phyloP scores from a whole-genome alignment of 2,329 filamentous ascomycete genomes.

The Hypomyces perniciosus region DNA sequence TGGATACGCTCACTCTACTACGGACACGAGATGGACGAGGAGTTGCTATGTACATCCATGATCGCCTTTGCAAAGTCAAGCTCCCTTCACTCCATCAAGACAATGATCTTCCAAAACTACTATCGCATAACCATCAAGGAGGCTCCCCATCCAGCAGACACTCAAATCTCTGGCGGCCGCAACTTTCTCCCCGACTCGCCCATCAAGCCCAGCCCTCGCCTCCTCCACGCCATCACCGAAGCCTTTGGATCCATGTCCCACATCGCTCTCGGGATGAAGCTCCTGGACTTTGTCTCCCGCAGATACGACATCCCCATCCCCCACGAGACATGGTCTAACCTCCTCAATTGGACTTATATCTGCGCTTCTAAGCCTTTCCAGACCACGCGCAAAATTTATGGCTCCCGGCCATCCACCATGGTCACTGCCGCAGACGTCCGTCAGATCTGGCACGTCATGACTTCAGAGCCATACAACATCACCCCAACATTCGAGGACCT shows the following conservation, averaged over 20 bases:
- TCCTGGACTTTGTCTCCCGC: conserved; percentile 57
- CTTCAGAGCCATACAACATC: conserved; percentile 48
- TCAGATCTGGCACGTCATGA: conserved; percentile 55
- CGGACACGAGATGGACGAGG: conserved; percentile 31
- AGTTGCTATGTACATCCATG: conserved; percentile 35
- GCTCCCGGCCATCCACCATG: conserved; percentile 23
- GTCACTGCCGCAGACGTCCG: conserved; percentile 40
- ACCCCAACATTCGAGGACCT: conserved; percentile 53
- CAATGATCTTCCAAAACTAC: conserved; percentile 26
- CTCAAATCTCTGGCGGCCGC: conserved; percentile 28
- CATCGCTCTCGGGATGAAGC: conserved; percentile 49
- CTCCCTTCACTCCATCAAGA: conserved; percentile 27
- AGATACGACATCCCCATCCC: conserved; percentile 54
- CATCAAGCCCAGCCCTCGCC: conserved; percentile 49
- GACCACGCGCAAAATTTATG: conserved; percentile 31
- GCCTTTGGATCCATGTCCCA: conserved; percentile 61
- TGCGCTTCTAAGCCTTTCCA: conserved; percentile 35
- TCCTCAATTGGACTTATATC: conserved; percentile 63
- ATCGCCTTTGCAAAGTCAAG: conserved; percentile 37
- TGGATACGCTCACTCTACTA: conserved; percentile 20
- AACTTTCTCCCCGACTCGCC: conserved; percentile 43
- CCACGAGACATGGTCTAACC: conserved; percentile 54
- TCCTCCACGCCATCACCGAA: conserved; percentile 64
- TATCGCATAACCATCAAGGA: conserved; percentile 25
- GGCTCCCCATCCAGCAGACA: conserved; percentile 15